Conservation (phyloP, 495 filamentous ascomycete species). For the Glonium stellatum region DNA sequence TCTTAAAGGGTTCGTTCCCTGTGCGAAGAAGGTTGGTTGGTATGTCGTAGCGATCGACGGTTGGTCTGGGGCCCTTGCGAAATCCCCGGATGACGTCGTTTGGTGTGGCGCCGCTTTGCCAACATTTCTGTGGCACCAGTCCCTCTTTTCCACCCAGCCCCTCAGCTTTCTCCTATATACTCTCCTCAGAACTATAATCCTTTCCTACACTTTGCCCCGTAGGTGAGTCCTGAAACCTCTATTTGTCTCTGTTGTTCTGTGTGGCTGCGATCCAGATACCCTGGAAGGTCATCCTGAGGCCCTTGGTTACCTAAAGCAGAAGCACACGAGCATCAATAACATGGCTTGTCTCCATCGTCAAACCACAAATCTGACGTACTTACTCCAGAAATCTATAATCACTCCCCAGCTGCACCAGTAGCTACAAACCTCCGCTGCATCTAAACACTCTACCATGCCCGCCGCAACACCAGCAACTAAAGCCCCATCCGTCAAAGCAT, state of each 20-base stretch:
- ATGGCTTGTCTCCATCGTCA: too few species aligned
- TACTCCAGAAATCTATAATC: neutral
- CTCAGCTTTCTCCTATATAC: neutral
- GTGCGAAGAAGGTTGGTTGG: neutral
- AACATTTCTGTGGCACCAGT: constrained; percentile 10
- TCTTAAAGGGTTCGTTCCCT: neutral
- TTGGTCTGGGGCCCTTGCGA: neutral
- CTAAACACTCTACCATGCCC: constrained; percentile 7
- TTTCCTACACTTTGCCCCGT: too few species aligned
- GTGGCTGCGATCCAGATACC: too few species aligned
- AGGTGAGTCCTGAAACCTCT: too few species aligned
- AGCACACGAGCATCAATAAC: too few species aligned
- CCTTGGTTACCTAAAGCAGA: too few species aligned
- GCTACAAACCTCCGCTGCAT: neutral
- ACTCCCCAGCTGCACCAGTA: neutral
- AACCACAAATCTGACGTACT: too few species aligned
- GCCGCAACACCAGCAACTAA: constrained; percentile 8
- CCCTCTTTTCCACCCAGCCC: neutral
- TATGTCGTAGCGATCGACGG: neutral
- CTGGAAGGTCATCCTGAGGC: too few species aligned
- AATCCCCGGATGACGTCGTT: constrained; percentile 12
- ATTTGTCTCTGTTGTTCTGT: too few species aligned
- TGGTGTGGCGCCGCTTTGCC: constrained; percentile 13
- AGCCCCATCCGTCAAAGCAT: constrained; percentile 18
- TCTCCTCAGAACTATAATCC: neutral